phyloP scores from a whole-genome alignment of 1,139 yeast genomes.

The Magnusiomyces magnusii region DNA sequence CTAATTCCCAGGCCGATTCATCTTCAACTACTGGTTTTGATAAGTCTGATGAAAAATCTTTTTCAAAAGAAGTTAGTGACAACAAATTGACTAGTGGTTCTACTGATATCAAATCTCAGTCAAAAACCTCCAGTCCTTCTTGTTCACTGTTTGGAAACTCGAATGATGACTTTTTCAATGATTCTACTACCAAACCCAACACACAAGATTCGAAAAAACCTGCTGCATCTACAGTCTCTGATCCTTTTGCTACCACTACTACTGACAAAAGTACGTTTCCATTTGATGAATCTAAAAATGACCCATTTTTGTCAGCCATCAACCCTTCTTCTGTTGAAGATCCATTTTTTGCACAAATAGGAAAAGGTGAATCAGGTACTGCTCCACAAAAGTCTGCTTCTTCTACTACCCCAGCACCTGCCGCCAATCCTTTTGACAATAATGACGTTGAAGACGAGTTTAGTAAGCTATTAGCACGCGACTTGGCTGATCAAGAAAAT shows the following conservation, averaged over 20 bases:
- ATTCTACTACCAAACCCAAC: too few relatives aligned
- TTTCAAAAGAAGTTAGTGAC: not conserved
- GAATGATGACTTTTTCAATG: too few relatives aligned
- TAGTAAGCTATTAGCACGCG: constrained; percentile 16
- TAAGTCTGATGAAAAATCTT: not conserved
- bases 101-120: not conserved
- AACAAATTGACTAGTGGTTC: not conserved
- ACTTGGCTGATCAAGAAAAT: constrained; percentile 8
- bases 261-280: not conserved
- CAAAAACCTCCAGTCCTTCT: not conserved
- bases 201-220: too few relatives aligned
- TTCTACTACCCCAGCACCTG: not conserved
- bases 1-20: not conserved
- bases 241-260: not conserved
- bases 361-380: not conserved
- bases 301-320: too few relatives aligned
- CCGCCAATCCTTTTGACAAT: not conserved
- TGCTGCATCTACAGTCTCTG: not conserved
- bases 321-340: too few relatives aligned
- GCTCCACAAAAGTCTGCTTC: not conserved
- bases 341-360: not conserved
- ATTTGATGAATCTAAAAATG: constrained; percentile 1
- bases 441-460: constrained; percentile 18
- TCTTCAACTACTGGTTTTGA: not conserved
- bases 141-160: too few relatives aligned